These are phyloP conservation scores for Poteriospumella lacustris DNA, from an alignment of 108 stramenopile genomes.

Conservation along the genomic window DNA sequence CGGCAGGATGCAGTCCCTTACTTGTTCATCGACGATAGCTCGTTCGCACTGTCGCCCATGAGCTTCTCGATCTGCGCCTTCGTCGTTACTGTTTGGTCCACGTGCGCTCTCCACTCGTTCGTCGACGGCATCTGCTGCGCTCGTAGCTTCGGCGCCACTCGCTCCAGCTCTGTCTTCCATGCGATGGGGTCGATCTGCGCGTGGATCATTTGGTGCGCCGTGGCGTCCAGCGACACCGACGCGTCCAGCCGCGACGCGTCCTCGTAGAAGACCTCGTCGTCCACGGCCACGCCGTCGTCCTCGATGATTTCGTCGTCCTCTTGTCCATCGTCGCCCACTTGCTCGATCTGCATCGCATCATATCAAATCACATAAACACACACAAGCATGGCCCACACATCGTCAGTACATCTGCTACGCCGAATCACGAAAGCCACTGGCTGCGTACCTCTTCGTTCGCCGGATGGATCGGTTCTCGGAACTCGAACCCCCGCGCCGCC, in stretches of 20 bases:
- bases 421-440: too few species aligned
- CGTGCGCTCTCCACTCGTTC: conserved; percentile 59
- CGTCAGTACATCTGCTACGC: too few species aligned
- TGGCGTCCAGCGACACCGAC: conserved; percentile 1
- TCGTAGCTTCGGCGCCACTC: conserved; percentile 51
- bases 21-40: conserved; percentile 3
- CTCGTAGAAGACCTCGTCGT: conserved; percentile 49
- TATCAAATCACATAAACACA: neutral
- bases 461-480: conserved; percentile 34
- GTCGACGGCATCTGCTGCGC: neutral
- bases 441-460: conserved; percentile 3
- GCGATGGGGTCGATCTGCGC: conserved; percentile 48
- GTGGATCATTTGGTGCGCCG: conserved; percentile 42
- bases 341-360: neutral
- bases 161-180: conserved; percentile 61
- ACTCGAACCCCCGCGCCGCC: conserved; percentile 37
- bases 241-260: conserved; percentile 33
- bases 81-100: conserved; percentile 45
- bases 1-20: too few species aligned
- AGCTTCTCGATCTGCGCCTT: conserved; percentile 27
- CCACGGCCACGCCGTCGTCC: conserved; percentile 48
- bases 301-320: conserved; percentile 11
- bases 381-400: too few species aligned
- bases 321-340: neutral
- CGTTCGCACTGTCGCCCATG: conserved; percentile 12